phyloP scores from a whole-genome alignment of 2,329 filamentous ascomycete genomes.

The Monilinia polystroma region DNA sequence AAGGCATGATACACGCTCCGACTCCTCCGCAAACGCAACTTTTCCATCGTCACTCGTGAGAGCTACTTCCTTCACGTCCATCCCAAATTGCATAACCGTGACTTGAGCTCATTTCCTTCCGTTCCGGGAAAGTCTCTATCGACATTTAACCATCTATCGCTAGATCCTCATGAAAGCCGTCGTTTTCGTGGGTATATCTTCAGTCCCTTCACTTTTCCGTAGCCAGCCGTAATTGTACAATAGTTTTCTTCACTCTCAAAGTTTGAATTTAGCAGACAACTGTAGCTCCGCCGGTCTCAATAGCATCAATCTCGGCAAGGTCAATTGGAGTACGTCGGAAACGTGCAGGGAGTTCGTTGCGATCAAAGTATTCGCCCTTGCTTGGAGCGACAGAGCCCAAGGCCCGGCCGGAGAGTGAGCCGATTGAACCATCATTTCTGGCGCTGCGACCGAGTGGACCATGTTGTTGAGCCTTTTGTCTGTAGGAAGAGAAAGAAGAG shows the following conservation, averaged over 20 bases:
- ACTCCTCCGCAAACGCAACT: conserved; percentile 17
- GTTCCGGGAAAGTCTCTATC: background rate
- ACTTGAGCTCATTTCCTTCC: background rate
- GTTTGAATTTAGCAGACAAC: conserved; percentile 44
- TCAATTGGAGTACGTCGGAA: conserved; percentile 77
- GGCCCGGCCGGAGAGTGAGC: conserved; percentile 54
- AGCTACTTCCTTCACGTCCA: conserved; percentile 8
- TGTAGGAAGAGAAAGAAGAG: conserved; percentile 58
- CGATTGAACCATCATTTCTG: conserved; percentile 31
- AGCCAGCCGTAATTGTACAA: conserved; percentile 15
- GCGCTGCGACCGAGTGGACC: conserved; percentile 49
- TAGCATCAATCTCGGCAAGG: conserved; percentile 85
- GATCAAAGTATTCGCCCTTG: conserved; percentile 80
- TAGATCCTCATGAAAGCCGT: conserved; percentile 1
- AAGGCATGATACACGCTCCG: conserved; percentile 4
- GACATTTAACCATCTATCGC: conserved; percentile 3
- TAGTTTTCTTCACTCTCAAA: background rate
- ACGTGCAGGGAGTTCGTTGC: conserved; percentile 78
- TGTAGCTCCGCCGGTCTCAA: conserved; percentile 89
- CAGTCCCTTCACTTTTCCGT: conserved; percentile 7
- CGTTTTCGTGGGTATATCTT: conserved; percentile 15
- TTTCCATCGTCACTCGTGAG: conserved; percentile 15
- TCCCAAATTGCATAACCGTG: conserved; percentile 6
- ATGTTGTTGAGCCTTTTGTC: conserved; percentile 58
- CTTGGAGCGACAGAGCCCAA: conserved; percentile 71